Evolutionary conservation across 768 basidiomycete genomes (phyloP).

Genomic region (Russula ochroleuca): DNA sequence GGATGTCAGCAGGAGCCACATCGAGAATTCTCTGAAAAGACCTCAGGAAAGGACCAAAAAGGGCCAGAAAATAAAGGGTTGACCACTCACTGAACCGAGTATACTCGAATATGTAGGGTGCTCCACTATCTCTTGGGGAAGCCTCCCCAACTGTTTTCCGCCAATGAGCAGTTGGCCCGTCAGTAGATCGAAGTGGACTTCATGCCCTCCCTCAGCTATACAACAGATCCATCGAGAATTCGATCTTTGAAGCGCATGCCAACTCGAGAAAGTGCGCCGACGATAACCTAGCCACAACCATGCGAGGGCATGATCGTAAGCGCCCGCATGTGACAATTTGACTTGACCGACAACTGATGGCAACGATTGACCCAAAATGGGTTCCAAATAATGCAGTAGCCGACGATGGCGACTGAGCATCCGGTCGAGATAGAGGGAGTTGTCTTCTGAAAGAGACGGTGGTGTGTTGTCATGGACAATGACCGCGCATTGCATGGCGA

Average conservation of each 20-base stretch:
- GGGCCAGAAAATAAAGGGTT: background rate
- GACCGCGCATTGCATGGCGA: conserved; percentile 17
- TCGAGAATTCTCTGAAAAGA: conserved; percentile 10
- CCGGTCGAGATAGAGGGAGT: background rate
- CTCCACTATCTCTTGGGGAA: conserved; percentile 35
- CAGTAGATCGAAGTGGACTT: conserved; percentile 41
- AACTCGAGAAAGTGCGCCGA: conserved; percentile 1
- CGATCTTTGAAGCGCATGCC: conserved; percentile 1
- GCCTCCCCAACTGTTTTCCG: conserved; percentile 39
- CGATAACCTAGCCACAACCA: conserved; percentile 4
- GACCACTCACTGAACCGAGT: conserved; percentile 34
- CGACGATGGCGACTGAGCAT: conserved; percentile 12
- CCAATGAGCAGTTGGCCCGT: conserved; percentile 41
- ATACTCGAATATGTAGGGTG: conserved; percentile 37
- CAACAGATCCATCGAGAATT: conserved; percentile 18
- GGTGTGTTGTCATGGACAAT: conserved; percentile 10
- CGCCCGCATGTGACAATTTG: background rate
- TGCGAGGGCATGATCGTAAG: conserved; percentile 1
- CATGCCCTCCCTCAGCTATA: background rate
- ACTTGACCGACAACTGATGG: background rate
- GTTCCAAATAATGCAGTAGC: conserved; percentile 5
- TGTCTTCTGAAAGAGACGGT: background rate
- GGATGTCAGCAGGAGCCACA: conserved; percentile 14
- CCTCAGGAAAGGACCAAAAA: background rate
- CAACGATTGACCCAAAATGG: background rate